Evolutionary conservation across 345 rosid species (phyloP), one percentile per base, ranked within the genome.

Genomic region (Xanthoceras sorbifolium): DNA sequence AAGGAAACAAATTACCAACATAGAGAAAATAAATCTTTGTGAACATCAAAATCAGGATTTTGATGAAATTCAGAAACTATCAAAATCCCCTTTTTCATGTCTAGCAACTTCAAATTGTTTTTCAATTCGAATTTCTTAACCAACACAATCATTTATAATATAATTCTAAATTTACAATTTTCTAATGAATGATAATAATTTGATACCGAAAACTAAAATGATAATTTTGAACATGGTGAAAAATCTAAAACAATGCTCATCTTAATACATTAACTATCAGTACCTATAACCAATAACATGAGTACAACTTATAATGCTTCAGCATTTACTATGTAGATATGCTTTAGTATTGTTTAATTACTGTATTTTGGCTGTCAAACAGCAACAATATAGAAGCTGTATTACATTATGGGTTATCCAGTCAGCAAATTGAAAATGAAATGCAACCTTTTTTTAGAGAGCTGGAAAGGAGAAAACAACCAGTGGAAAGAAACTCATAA

Each of bases 1-100:
- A 78, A 32, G 31, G 22, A 29, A 71, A 25, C 23, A 44, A 69
- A 67, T 80, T 34, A 50, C 52, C 17, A 54, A 25, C 81, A 42
- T 0, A 34, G 1, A 67, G 59, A 28, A 64, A 54, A 11, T 9
- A 74, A 52, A 64, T 28, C 59, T n/a, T 29, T 2, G 29, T 7
- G 15, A 26, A 18, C 55, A 74, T 14, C 23, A 29, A 4, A 29
- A 36, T 20, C 66, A 32, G 6, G 23, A 40, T 55, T 20, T 17
- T 25, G 62, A 34, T 2, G 54, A 52, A 71, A 82, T 7, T 40
- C 29, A 3, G 36, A 34, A 64, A 28, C 14, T 29, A 20, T 14
- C 9, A 42, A 59, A 60, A 44, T 18, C 60, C 15, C 31, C 23
- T 12, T 60, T 57, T 46, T 28, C 44, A 42, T 63, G 31, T 22